These are phyloP conservation scores for Arxiozyma bovina DNA, from an alignment of 1,139 yeast species.

Conservation along the genomic window DNA sequence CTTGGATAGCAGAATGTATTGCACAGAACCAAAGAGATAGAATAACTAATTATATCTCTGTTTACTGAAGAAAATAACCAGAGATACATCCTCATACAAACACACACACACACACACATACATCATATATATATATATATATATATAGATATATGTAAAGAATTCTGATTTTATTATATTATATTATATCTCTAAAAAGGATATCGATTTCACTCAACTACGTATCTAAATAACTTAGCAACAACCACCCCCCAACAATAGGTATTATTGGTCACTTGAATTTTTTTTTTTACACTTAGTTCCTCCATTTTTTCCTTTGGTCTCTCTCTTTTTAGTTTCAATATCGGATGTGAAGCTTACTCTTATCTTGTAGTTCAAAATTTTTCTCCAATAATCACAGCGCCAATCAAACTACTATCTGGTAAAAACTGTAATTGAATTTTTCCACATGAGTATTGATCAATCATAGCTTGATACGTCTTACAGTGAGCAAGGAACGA, in stretches of 20 bases:
- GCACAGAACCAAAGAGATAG: conserved; percentile 81
- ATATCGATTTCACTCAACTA: no score
- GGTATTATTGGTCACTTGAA: no score
- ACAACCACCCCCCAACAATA: no score
- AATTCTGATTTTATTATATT: neutral
- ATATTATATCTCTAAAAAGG: neutral
- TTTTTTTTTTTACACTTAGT: no score
- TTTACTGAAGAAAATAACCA: conserved; percentile 36
- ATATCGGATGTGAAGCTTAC: no score
- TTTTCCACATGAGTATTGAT: conserved; percentile 10
- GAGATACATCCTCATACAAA: neutral
- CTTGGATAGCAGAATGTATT: conserved; percentile 98
- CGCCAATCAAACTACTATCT: conserved; percentile 29
- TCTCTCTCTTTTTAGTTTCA: no score
- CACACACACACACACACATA: no score
- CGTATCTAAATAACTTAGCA: no score
- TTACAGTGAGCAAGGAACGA: conserved; percentile 27
- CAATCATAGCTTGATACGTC: conserved; percentile 20
- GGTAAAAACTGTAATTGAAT: conserved; percentile 19
- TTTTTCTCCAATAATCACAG: conserved; percentile 17
- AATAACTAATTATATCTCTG: conserved; percentile 69
- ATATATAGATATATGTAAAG: neutral
- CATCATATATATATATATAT: neutral
- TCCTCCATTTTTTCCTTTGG: no score
- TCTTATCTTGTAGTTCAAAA: neutral